Evolutionary conservation across 2,329 filamentous ascomycete species (phyloP), one percentile per base, ranked within the genome.

Genomic region (Scedosporium boydii): DNA sequence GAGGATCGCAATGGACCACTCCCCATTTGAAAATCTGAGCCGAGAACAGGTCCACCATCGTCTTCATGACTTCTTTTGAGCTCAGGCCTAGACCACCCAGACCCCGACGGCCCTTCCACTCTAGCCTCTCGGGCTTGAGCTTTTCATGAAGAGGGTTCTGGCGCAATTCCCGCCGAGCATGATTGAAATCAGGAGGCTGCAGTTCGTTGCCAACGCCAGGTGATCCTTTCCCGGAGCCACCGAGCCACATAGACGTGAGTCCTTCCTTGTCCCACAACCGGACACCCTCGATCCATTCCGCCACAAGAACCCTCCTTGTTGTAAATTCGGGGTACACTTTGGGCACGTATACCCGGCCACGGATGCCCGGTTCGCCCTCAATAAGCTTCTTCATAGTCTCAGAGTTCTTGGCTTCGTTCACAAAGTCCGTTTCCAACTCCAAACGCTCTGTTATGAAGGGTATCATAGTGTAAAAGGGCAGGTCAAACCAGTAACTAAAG

Each of bases 1-100:
- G 95, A 9, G 95, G 95, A 73, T 99, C 95, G 76, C 93, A 97
- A 77, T 99, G 93, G 0, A 98, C 90, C 53, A 90, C 84, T 12
- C 95, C 95, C 90, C 91, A 98, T 66, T 96, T 88, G 79, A 97
- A 99, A 82, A 98, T 98, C 72, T 98, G 93, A 2, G 91, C 93
- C n/a, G 88, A 90, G 78, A 98, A 99, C 41, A 98, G 82, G 72
- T 97, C 93, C 59, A 97, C 85, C 87, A 98, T 97, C 38, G 91
- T 97, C 5, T 88, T 89, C 95, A 98, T 98, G 64, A 97, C 91
- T 64, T 93, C 88, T 70, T 89, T 90, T 34, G 91, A 80, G 6
- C 85, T 87, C 3, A 99, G 78, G 0, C 95, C 95, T 0, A 98
- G 84, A 0, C 95, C 95, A 59, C 93, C 93, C 64, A 84, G 86